These are phyloP conservation scores for Aphanomyces astaci DNA, from an alignment of 352 stramenopile species.

Conservation along the genomic window DNA sequence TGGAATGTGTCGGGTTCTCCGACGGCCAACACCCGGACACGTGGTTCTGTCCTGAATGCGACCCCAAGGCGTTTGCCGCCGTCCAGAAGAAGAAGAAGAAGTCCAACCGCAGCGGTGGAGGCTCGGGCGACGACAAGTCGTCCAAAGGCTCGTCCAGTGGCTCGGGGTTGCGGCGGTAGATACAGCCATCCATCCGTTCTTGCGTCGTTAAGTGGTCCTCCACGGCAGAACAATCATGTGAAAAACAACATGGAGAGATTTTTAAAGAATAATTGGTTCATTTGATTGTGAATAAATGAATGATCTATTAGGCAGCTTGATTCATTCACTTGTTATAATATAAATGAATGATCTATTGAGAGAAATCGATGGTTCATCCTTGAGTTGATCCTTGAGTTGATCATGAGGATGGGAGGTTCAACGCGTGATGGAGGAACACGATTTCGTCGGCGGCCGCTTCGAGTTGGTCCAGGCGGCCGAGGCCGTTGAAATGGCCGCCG, in stretches of 20 bases:
- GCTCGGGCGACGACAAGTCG: neutral
- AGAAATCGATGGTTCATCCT: too few species aligned
- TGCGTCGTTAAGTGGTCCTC: too few species aligned
- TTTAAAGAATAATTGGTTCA: too few species aligned
- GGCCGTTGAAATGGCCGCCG: conserved; percentile 73
- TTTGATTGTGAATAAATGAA: too few species aligned
- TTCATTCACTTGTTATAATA: neutral
- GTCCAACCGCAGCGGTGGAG: neutral
- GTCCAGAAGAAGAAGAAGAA: conserved; percentile 85
- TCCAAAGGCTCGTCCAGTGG: neutral
- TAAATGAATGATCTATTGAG: neutral
- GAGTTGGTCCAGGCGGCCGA: conserved; percentile 65
- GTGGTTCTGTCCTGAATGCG: conserved; percentile 81
- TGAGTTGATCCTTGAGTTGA: too few species aligned
- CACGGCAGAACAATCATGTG: too few species aligned
- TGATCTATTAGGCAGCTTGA: too few species aligned
- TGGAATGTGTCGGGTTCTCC: conserved; percentile 76
- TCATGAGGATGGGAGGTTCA: conserved; percentile 48
- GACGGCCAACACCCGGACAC: conserved; percentile 75
- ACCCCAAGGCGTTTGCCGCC: conserved; percentile 68
- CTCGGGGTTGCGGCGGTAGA: neutral
- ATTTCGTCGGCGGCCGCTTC: conserved; percentile 74
- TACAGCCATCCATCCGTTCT: neutral
- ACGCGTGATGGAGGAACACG: conserved; percentile 69
- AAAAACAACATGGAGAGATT: too few species aligned